Evolutionary conservation across 257 asterid genomes (phyloP).

Genomic region (Solanum arcanum): DNA sequence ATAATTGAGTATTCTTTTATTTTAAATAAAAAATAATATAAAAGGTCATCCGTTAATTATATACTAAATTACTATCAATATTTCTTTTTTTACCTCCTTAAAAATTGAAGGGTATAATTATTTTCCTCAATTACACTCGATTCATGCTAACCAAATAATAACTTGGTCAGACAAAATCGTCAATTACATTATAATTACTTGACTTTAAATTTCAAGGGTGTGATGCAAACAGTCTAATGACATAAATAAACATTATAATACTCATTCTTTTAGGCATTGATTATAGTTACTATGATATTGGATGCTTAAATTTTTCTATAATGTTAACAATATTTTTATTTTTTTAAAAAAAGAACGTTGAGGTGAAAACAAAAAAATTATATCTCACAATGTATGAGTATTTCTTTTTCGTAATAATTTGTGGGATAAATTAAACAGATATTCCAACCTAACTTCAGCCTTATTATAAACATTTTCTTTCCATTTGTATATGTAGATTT

Average conservation of each 20-base stretch:
- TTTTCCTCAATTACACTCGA: background rate
- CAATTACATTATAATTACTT: background rate
- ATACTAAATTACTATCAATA: background rate
- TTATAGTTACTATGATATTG: too few relatives aligned
- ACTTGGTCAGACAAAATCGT: background rate
- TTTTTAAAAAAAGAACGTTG: background rate
- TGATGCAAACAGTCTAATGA: too few relatives aligned
- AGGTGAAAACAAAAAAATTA: background rate
- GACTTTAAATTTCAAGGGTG: too few relatives aligned
- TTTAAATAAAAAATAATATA: background rate
- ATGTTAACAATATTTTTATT: too few relatives aligned
- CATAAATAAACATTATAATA: too few relatives aligned
- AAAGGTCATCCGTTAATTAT: background rate
- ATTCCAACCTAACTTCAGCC: background rate
- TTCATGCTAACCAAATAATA: background rate
- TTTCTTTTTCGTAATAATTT: background rate
- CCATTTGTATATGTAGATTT: background rate
- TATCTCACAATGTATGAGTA: background rate
- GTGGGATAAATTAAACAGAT: background rate
- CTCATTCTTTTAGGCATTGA: too few relatives aligned
- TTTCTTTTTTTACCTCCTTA: accelerated
- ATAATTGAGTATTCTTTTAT: background rate
- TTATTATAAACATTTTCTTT: background rate
- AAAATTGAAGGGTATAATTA: background rate
- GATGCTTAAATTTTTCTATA: background rate